A percentile compares a stretch with the other conserved stretches of the same genome.
Evolutionary conservation across 306 rosid genomes (phyloP).

Genomic region (Arachis stenosperma): DNA sequence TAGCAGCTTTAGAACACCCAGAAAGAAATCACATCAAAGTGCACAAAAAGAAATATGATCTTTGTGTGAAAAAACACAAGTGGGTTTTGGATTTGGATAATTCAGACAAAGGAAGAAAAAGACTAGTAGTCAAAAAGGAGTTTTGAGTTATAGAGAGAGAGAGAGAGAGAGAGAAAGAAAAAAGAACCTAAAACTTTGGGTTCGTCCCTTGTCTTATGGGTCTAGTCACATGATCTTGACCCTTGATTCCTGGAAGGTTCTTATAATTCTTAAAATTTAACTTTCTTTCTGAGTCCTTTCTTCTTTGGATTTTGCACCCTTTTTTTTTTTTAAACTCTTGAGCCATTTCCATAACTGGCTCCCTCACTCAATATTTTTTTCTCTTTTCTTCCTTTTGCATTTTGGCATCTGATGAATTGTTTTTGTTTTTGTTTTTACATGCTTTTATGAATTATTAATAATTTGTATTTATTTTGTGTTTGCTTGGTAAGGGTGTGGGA

Average conservation of each 20-base stretch:
- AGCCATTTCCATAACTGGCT: constrained; percentile 26
- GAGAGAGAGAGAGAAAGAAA: background rate
- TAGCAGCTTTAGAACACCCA: constrained; percentile 39
- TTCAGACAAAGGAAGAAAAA: constrained; percentile 35
- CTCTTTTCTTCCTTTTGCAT: constrained; percentile 20
- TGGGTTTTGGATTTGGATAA: constrained; percentile 38
- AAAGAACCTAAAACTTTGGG: constrained; percentile 32
- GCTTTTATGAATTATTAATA: background rate
- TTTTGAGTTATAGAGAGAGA: constrained; percentile 5
- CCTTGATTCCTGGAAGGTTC: constrained; percentile 92
- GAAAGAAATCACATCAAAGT: constrained; percentile 45
- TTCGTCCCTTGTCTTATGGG: constrained; percentile 76
- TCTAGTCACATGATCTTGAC: constrained; percentile 77
- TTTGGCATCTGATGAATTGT: constrained; percentile 32
- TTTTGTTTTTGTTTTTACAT: constrained; percentile 16
- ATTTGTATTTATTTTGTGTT: background rate
- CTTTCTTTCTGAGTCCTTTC: constrained; percentile 36
- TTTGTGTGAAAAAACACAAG: constrained; percentile 12
- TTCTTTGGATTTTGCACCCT: constrained; percentile 52
- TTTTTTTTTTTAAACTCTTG: background rate
- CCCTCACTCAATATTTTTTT: background rate
- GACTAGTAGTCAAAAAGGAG: background rate
- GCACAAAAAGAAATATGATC: constrained; percentile 21
- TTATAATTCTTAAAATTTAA: constrained; percentile 56
- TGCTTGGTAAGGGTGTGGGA: constrained; percentile 51